Conservation (phyloP, 805 yeast species). For the Candida railenensis region DNA sequence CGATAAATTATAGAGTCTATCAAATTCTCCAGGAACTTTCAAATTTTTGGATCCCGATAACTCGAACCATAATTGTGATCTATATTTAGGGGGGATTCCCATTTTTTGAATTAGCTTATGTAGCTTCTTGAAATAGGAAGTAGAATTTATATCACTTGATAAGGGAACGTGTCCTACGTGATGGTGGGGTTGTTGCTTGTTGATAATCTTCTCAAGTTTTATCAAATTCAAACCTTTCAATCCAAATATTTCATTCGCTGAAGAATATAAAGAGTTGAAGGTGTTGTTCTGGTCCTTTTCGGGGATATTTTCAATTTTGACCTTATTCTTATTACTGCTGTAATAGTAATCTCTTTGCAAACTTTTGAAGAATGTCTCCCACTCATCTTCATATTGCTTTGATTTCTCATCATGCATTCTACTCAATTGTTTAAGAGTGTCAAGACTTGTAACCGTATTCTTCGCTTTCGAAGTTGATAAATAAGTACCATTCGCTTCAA, state of each 20-base stretch:
- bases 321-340: neutral
- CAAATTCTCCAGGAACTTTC: conserved; percentile 48
- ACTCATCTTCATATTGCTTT: conserved; percentile 34
- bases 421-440: conserved; percentile 28
- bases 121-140: conserved; percentile 14
- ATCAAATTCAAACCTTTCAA: conserved; percentile 37
- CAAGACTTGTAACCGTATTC: neutral
- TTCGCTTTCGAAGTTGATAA: neutral
- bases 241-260: conserved; percentile 31
- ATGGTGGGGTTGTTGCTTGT: conserved; percentile 3
- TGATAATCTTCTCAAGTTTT: conserved; percentile 11
- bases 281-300: conserved; percentile 6
- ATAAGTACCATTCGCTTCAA: neutral
- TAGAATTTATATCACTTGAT: neutral
- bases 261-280: conserved; percentile 2
- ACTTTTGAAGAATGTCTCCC: conserved; percentile 46
- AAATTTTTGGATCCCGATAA: conserved; percentile 49
- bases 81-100: conserved; percentile 50
- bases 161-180: neutral
- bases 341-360: conserved; percentile 22
- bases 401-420: conserved; percentile 45
- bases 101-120: conserved; percentile 30
- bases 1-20: conserved; percentile 22
- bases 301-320: conserved; percentile 5
- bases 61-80: conserved; percentile 53